Evolutionary conservation across 2,329 filamentous ascomycete species (phyloP), one percentile per base, ranked within the genome.

Genomic region (Plectosphaerella sp.): DNA sequence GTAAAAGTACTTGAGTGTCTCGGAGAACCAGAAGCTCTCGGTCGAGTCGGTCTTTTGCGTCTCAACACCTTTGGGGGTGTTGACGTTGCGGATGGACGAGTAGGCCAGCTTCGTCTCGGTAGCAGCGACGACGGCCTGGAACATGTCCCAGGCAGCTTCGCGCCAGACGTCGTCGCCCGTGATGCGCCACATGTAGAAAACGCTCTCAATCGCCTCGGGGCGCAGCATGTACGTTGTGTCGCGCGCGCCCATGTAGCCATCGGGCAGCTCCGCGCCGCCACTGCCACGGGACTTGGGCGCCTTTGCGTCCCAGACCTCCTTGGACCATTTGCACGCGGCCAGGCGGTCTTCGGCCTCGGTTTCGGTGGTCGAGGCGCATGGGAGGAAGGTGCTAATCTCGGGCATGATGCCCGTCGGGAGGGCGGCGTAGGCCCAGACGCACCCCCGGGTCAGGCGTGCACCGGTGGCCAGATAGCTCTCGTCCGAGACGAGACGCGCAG

Each of bases 1-100:
- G 60, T 87, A 91, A 55, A 90, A 90, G 61, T 91, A 91, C 68
- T 91, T 92, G 58, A 89, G 68, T 41, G 87, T 91, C 73, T 91
- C 87, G 3, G 84, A 84, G 59, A 88, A 73, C 85, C 88, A 91
- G 63, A 89, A 90, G 50, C 76, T 78, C 73, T 58, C 56, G 49
- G 56, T 58, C 20, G 56, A 58, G 15, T 58, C 56, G 10, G 45
- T 52, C 47, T 58, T 58, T n/a, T 45, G 50, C 20, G 56, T 58
- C 47, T 48, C 47, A 18, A 43, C 22, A 16, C 48, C 48, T 15
- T 14, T 28, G 9, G 52, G 48, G 12, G 42, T 43, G 37, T 51
- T 57, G 24, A 58, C 56, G 37, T 54, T 49, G 25, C 50, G 49
- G 11, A 77, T 67, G 1, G 72, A 65, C 37, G 75, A 72, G 64